Conservation (phyloP, 345 rosid genomes). For the Linum usitatissimum region DNA sequence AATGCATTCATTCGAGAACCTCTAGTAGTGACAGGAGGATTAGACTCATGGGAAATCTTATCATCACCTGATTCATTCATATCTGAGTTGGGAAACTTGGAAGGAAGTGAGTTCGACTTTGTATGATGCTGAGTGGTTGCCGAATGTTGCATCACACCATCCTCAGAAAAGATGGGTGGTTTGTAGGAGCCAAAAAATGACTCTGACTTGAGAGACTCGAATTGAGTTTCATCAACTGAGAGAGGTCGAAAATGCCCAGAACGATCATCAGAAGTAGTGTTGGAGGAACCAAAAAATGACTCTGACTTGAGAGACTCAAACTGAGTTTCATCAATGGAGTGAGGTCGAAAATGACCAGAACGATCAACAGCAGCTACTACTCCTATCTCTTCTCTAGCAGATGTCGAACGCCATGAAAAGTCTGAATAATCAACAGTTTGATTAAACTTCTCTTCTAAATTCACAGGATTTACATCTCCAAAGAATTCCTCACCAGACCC, state of each 20-base stretch:
- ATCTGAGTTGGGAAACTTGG: slow-evolving; percentile 29
- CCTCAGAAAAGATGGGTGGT: slow-evolving; percentile 30
- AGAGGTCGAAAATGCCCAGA: slow-evolving; percentile 41
- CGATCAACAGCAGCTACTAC: slow-evolving; percentile 5
- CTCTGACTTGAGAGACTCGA: slow-evolving; percentile 27
- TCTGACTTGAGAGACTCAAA: slow-evolving; percentile 29
- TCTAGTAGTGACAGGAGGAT: slow-evolving; percentile 21
- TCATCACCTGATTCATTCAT: slow-evolving; percentile 31
- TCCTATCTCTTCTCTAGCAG: slow-evolving; percentile 24
- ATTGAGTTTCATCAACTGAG: slow-evolving; percentile 52
- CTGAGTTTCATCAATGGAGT: slow-evolving; percentile 51
- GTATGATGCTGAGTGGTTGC: slow-evolving; percentile 25
- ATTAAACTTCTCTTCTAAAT: slow-evolving; percentile 28
- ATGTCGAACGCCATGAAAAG: slow-evolving; percentile 31
- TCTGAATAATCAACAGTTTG: slow-evolving; percentile 30
- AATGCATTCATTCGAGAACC: slow-evolving; percentile 25
- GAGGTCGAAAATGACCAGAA: slow-evolving; percentile 40
- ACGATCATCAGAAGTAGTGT: not conserved
- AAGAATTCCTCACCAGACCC: slow-evolving; percentile 17
- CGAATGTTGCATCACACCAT: slow-evolving; percentile 31
- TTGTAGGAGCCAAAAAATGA: slow-evolving; percentile 15
- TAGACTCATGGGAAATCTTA: slow-evolving; percentile 21
- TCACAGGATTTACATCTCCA: slow-evolving; percentile 22
- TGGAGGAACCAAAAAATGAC: slow-evolving; percentile 11
- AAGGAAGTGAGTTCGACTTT: slow-evolving; percentile 30